Base-by-base conservation (phyloP, 345 rosid genomes). In the Boechera stricta region DNA sequence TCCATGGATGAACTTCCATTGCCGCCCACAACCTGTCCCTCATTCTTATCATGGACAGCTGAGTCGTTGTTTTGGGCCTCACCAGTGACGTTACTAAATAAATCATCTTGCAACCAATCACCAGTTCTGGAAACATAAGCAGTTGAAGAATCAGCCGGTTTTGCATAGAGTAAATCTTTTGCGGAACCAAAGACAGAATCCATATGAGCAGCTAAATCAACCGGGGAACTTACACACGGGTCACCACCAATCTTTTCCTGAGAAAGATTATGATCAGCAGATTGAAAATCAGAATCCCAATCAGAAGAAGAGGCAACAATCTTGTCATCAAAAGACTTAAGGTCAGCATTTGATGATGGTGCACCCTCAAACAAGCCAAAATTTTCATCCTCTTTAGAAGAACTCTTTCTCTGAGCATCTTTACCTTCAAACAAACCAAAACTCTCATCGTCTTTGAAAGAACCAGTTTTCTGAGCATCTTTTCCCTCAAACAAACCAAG, bases 101-200 rank as follows among this genome's bases (percentile, higher is more conserved):
- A 11, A 77, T 79, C 87, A 81, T 80, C 87, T 75, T 79, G 81
- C 80, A 85, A 71, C 89, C 90, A 83, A 39, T 84, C 84, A 77
- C 78, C 76, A 61, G 72, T 15, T 36, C 81, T 72, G 44, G 85
- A 78, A 48, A 69, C 79, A 47, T 82, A 79, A 74, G 82, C 70
- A 74, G 71, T 58, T 52, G 67, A 13, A 61, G 79, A 72, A 64
- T 82, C 89, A 59, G 71, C 55, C 44, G 77, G 45, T 72, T 78
- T 68, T 41, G 54, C 84, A 71, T 74, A 60, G 59, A 57, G 54
- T 32, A 69, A 13, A 48, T 71, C 80, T 35, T 82, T 86, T 31
- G 74, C 87, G 10, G 84, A 64, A 82, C 88, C 93, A 85, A 89
- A 85, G 52, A 87, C 81, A 41, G 87, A 76, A 67, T 86, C 91